Conservation (phyloP, 352 stramenopile genomes). For the Globisporangium abappressorium region DNA sequence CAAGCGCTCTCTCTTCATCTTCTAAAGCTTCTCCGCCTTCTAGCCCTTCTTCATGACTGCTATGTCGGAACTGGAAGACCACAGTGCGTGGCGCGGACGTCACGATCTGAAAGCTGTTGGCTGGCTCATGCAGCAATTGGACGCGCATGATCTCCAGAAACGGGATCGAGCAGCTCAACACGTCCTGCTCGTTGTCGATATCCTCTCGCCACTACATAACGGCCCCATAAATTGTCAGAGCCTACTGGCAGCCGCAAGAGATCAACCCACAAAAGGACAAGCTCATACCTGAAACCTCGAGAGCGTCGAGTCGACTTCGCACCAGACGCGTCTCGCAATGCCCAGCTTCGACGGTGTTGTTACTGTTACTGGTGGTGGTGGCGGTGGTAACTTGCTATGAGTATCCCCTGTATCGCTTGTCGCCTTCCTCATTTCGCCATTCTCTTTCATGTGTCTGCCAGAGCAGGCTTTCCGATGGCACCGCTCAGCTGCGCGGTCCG, state of each 20-base stretch:
- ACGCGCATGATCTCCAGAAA: conserved; percentile 37
- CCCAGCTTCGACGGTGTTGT: conserved; percentile 18
- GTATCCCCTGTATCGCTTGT: neutral
- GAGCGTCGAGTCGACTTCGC: conserved; percentile 45
- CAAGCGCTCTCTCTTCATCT: conserved; percentile 3
- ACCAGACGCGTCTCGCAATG: conserved; percentile 46
- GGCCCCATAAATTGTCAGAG: neutral
- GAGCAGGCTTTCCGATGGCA: conserved; percentile 23
- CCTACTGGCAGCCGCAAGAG: no score
- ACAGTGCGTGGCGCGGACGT: conserved; percentile 31
- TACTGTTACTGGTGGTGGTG: neutral
- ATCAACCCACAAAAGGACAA: neutral
- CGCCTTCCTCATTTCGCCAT: neutral
- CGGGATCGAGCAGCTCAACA: conserved; percentile 16
- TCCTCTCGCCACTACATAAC: conserved; percentile 36
- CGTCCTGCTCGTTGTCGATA: conserved; percentile 15
- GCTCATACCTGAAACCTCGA: conserved; percentile 29
- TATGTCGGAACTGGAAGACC: conserved; percentile 43
- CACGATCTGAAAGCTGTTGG: conserved; percentile 37
- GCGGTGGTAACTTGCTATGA: neutral
- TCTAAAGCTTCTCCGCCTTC: neutral
- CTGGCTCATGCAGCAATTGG: conserved; percentile 16
- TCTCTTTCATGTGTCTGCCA: neutral
- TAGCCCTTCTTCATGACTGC: neutral
- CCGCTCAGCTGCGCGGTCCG: conserved; percentile 26